phyloP scores from a whole-genome alignment of 805 yeast genomes.

The Monosporozyma solicola region DNA sequence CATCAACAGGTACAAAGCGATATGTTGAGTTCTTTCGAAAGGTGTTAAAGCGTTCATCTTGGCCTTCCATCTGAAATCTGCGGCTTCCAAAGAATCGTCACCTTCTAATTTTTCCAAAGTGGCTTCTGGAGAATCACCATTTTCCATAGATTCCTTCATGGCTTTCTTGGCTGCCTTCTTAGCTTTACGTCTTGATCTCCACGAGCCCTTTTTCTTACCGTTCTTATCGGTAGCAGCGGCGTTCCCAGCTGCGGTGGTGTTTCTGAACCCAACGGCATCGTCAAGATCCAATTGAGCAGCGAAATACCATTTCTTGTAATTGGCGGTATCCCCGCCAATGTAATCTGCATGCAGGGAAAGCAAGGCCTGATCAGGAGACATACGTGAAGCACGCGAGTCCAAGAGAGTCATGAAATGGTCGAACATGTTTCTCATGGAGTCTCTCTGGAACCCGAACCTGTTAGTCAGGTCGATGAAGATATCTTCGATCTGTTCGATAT shows the following conservation, averaged over 20 bases:
- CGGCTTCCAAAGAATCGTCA: conserved; percentile 79
- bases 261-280: conserved; percentile 74
- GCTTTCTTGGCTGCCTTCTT: conserved; percentile 70
- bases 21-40: conserved; percentile 71
- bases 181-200: conserved; percentile 64
- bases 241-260: conserved; percentile 49
- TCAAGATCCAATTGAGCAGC: conserved; percentile 84
- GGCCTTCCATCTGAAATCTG: conserved; percentile 74
- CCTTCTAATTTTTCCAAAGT: conserved; percentile 62
- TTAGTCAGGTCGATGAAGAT: conserved; percentile 74
- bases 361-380: conserved; percentile 83
- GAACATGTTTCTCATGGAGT: conserved; percentile 85
- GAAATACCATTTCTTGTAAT: conserved; percentile 80
- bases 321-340: conserved; percentile 81
- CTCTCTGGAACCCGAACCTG: conserved; percentile 86
- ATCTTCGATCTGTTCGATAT: conserved; percentile 80
- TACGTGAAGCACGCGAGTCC: conserved; percentile 78
- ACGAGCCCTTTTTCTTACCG: conserved; percentile 46
- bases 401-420: conserved; percentile 79
- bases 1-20: conserved; percentile 62
- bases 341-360: conserved; percentile 78
- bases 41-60: conserved; percentile 65
- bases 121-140: conserved; percentile 53
- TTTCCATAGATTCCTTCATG: conserved; percentile 45
- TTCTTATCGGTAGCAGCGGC: conserved; percentile 47